A percentile compares a stretch with the other conserved stretches of the same genome.
These are phyloP conservation scores for Coniochaeta ligniaria DNA, from an alignment of 2,329 filamentous ascomycete species.

Conservation along the genomic window DNA sequence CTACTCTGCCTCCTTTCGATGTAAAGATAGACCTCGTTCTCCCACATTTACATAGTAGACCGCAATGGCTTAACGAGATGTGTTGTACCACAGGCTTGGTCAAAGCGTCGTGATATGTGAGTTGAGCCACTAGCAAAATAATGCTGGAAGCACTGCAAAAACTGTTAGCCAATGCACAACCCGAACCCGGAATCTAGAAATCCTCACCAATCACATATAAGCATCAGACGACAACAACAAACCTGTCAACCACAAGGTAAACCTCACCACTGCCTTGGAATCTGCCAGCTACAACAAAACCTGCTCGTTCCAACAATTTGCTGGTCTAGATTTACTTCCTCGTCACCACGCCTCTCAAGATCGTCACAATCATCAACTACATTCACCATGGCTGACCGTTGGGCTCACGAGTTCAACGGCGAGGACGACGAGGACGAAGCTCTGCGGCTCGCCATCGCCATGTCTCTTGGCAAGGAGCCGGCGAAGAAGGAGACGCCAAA, in stretches of 20 bases:
- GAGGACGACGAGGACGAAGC: conserved; percentile 49
- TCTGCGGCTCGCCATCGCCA: conserved; percentile 51
- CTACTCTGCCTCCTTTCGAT: not conserved
- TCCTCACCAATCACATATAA: not conserved
- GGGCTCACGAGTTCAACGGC: conserved; percentile 19
- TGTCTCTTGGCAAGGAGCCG: conserved; percentile 38
- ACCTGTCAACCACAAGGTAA: not conserved
- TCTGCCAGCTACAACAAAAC: not conserved
- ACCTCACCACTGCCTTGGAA: not conserved
- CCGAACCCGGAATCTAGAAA: not conserved
- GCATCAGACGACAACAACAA: not conserved
- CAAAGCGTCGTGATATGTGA: not conserved
- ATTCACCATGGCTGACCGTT: conserved; percentile 13
- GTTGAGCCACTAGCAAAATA: not conserved
- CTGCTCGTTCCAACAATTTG: not conserved
- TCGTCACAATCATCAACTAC: not conserved
- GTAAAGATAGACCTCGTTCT: not conserved
- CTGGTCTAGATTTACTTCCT: not conserved
- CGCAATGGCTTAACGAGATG: not conserved
- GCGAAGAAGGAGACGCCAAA: not conserved
- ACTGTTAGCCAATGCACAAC: not conserved
- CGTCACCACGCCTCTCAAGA: not conserved
- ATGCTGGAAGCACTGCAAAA: not conserved
- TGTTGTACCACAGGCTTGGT: not conserved
- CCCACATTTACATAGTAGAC: not conserved